Base-by-base conservation (phyloP, 495 filamentous ascomycete species). In the Penicillium coprophilum region DNA sequence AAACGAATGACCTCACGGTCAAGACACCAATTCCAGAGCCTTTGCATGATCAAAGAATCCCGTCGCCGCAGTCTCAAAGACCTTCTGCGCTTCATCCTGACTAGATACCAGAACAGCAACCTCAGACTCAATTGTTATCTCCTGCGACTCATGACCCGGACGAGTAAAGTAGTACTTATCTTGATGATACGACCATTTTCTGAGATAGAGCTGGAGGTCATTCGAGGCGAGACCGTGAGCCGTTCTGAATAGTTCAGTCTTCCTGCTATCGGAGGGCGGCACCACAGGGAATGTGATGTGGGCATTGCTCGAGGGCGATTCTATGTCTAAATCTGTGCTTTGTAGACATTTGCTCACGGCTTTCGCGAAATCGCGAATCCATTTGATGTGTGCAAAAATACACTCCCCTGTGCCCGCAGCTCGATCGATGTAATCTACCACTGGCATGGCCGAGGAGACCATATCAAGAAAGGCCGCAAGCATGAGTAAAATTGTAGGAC, bases 341-440 rank as follows among this genome's bases (percentile, higher is more conserved):
- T 28, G 51, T 12, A 64, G 60, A 4, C 73, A 53, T 7, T 45
- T 55, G 7, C 59, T 40, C 7, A 70, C 62, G n/a, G 62, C 51
- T 24, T 66, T 36, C 3, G 61, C 63, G 43, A 80, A 66, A 12
- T 65, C 64, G 31, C 53, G 62, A 49, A 81, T 71, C 51, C 66
- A 65, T 7, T 63, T 50, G 11, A 78, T 55, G 43, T 71, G 65
- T 1, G 55, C 41, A 3, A 74, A 48, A 13, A 69, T 56, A n/a
- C 46, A 40, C 6, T 57, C 50, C 15, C 57, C 60, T 1, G 55
- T 20, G 10, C 63, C 65, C 0, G 62, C 70, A 19, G 67, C 55
- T 9, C 76, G 70, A 40, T 76, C 57, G 47, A 86, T 67, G 61
- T 85, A 87, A 53, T 85, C 80, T 2, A 86, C 46, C 8, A 81